Conservation (phyloP, 805 yeast species). For the Blastobotrys parvus region DNA sequence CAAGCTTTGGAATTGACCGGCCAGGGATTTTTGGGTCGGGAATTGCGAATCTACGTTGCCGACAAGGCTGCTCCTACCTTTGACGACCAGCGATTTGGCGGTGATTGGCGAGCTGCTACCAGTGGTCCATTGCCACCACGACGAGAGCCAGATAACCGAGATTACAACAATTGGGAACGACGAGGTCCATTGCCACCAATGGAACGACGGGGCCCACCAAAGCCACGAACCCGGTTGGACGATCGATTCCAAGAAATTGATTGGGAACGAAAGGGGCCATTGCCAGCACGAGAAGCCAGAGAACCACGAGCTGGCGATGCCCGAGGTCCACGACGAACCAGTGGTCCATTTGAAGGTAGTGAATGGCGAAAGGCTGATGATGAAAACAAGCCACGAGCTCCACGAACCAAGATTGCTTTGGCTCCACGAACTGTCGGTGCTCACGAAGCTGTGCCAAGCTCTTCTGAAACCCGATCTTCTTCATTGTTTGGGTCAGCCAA, state of each 20-base stretch:
- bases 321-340: constrained; percentile 35
- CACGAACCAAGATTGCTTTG: constrained; percentile 33
- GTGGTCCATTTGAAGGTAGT: constrained; percentile 18
- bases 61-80: constrained; percentile 40
- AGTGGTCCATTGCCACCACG: constrained; percentile 18
- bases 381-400: constrained; percentile 16
- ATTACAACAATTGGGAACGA: constrained; percentile 28
- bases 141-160: constrained; percentile 18
- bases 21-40: constrained; percentile 62
- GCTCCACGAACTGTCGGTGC: constrained; percentile 25
- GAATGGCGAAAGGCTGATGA: constrained; percentile 29
- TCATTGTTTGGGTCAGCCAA: constrained; percentile 75
- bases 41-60: constrained; percentile 64
- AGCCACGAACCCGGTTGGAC: constrained; percentile 6
- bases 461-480: constrained; percentile 6
- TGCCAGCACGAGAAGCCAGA: constrained; percentile 22
- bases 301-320: constrained; percentile 47
- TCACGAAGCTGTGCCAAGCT: constrained; percentile 18
- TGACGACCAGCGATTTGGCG: constrained; percentile 34
- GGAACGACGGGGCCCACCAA: constrained; percentile 26
- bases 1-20: constrained; percentile 68
- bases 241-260: constrained; percentile 43
- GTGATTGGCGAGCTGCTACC: constrained; percentile 22
- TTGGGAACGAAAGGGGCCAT: constrained; percentile 29
- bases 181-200: constrained; percentile 43